phyloP scores from a whole-genome alignment of 2,329 filamentous ascomycete genomes.

The Geosmithia flava region DNA sequence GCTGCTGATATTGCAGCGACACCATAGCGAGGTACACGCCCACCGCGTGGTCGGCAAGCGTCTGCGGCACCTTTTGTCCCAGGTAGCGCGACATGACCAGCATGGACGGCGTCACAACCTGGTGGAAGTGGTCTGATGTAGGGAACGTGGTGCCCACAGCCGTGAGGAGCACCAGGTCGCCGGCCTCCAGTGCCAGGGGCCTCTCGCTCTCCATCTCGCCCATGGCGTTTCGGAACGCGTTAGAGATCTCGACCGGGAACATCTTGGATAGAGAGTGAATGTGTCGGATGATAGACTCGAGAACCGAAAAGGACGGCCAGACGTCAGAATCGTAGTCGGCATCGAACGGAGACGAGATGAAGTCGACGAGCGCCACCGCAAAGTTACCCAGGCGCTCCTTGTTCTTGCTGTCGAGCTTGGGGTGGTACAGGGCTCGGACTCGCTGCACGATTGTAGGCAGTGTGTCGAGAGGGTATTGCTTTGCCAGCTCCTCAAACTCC shows the following conservation, averaged over 20 bases:
- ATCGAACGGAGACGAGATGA: slow-evolving; percentile 29
- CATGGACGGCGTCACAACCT: slow-evolving; percentile 82
- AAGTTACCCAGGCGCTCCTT: slow-evolving; percentile 69
- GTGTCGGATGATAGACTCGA: slow-evolving; percentile 78
- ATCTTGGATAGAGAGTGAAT: slow-evolving; percentile 85
- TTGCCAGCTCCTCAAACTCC: slow-evolving; percentile 58
- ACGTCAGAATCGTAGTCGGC: slow-evolving; percentile 23
- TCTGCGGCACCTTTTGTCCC: slow-evolving; percentile 59
- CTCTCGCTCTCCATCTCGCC: slow-evolving; percentile 35
- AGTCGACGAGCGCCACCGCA: slow-evolving; percentile 51
- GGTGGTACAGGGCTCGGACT: slow-evolving; percentile 85
- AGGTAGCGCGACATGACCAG: slow-evolving; percentile 76
- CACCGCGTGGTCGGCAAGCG: slow-evolving; percentile 52
- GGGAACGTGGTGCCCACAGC: slow-evolving; percentile 79
- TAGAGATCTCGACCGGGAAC: slow-evolving; percentile 66
- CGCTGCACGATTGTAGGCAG: slow-evolving; percentile 73
- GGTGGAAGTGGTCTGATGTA: slow-evolving; percentile 94
- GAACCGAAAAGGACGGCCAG: slow-evolving; percentile 48
- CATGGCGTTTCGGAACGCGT: slow-evolving; percentile 66
- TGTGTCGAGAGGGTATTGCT: slow-evolving; percentile 48
- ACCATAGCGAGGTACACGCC: slow-evolving; percentile 74
- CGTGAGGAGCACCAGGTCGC: slow-evolving; percentile 73
- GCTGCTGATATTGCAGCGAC: slow-evolving; percentile 66
- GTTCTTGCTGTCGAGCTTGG: slow-evolving; percentile 73
- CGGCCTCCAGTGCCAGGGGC: slow-evolving; percentile 41